Evolutionary conservation across 2,329 filamentous ascomycete genomes (phyloP).

Genomic region (Alternaria consortialis): DNA sequence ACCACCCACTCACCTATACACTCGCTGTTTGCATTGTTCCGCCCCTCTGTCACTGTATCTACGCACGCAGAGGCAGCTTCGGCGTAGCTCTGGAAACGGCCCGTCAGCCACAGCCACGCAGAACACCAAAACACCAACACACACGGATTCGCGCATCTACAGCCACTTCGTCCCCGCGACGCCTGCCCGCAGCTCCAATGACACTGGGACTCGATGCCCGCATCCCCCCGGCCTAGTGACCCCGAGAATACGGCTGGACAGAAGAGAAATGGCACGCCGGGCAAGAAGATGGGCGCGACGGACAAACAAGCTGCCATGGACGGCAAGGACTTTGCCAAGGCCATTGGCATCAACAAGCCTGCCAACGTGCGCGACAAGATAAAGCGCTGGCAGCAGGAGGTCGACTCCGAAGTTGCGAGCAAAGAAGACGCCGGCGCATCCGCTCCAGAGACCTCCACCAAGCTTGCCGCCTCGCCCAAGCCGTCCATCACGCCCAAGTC

Average conservation of each 20-base stretch:
- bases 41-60: not conserved
- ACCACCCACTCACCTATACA: conserved; percentile 16
- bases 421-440: conserved; percentile 22
- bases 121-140: conserved; percentile 19
- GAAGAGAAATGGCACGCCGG: conserved; percentile 42
- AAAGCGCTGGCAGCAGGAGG: conserved; percentile 83
- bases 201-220: conserved; percentile 35
- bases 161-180: conserved; percentile 14
- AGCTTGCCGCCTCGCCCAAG: conserved; percentile 21
- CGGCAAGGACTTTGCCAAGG: conserved; percentile 51
- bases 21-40: conserved; percentile 13
- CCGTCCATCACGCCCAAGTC: conserved; percentile 37
- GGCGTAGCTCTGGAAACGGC: conserved; percentile 17
- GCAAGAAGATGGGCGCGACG: conserved; percentile 37
- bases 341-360: conserved; percentile 52
- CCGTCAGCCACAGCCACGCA: conserved; percentile 10
- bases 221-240: conserved; percentile 35
- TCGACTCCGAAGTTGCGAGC: conserved; percentile 64
- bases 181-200: conserved; percentile 30
- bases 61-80: conserved; percentile 5
- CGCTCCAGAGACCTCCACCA: not conserved
- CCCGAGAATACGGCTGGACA: conserved; percentile 27
- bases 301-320: conserved; percentile 45
- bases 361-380: conserved; percentile 76
- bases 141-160: not conserved